phyloP scores from a whole-genome alignment of 139 green algal species.

The Gonium pectorale region DNA sequence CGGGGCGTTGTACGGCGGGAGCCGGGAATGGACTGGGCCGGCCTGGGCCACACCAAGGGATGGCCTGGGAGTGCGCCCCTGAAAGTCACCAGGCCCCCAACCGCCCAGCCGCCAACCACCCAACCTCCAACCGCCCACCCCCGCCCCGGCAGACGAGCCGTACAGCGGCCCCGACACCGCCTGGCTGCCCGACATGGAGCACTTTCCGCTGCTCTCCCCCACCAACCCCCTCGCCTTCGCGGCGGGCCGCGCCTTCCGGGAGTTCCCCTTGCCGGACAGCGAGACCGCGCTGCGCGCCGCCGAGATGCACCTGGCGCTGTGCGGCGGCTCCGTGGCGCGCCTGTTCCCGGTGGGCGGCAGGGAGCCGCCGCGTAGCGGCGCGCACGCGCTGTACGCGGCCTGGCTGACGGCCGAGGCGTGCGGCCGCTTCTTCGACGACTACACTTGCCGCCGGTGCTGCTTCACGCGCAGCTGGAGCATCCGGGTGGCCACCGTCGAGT shows the following conservation, averaged over 20 bases:
- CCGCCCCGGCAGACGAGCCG: not conserved
- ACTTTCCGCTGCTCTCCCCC: not conserved
- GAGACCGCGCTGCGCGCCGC: not conserved
- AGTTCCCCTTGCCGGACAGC: not conserved
- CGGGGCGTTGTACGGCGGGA: not conserved
- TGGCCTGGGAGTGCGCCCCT: too few species aligned
- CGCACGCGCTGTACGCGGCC: constrained; percentile 12
- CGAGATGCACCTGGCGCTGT: not conserved
- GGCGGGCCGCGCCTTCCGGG: constrained; percentile 9
- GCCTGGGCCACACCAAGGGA: not conserved
- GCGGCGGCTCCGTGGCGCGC: not conserved
- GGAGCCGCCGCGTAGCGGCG: not conserved
- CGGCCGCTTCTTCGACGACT: not conserved
- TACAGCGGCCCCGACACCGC: constrained; percentile 22
- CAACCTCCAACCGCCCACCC: too few species aligned
- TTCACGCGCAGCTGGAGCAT: constrained; percentile 28
- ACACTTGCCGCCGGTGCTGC: not conserved
- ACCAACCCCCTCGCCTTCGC: not conserved
- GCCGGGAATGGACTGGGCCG: not conserved
- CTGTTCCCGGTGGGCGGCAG: not conserved
- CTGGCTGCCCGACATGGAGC: not conserved
- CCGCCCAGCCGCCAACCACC: too few species aligned
- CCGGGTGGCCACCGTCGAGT: not conserved
- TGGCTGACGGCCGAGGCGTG: not conserved
- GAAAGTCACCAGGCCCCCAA: too few species aligned